phyloP scores from a whole-genome alignment of 768 basidiomycete genomes.

The Podaxis sp. region DNA sequence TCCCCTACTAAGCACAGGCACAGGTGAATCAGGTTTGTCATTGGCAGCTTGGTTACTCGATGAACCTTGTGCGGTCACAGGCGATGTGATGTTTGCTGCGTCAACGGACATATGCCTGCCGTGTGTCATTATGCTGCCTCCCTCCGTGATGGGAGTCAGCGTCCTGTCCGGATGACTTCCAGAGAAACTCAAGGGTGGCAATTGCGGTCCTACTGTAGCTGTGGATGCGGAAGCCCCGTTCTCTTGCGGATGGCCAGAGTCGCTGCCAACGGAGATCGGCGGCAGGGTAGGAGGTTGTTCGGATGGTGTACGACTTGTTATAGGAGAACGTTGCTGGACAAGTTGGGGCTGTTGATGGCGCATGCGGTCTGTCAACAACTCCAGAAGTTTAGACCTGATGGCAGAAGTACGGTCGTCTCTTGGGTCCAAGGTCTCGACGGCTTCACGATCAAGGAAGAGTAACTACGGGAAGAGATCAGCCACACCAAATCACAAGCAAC shows the following conservation, averaged over 20 bases:
- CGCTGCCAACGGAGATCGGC: conserved; percentile 27
- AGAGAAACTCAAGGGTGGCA: conserved; percentile 59
- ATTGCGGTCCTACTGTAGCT: conserved; percentile 36
- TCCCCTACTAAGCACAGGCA: conserved; percentile 15
- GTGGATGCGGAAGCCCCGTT: conserved; percentile 2
- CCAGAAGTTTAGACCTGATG: conserved; percentile 60
- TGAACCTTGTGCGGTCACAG: not conserved
- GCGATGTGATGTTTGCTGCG: conserved; percentile 16
- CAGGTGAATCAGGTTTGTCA: conserved; percentile 1
- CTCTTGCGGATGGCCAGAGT: conserved; percentile 15
- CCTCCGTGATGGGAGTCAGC: conserved; percentile 70
- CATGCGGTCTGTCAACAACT: conserved; percentile 66
- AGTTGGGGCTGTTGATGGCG: conserved; percentile 32
- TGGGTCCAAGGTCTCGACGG: conserved; percentile 75
- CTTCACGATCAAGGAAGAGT: conserved; percentile 85
- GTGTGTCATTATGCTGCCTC: conserved; percentile 30
- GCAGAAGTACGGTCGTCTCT: conserved; percentile 74
- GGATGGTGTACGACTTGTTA: conserved; percentile 15
- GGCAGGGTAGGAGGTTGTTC: conserved; percentile 35
- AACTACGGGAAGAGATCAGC: conserved; percentile 42
- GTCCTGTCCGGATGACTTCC: conserved; percentile 26
- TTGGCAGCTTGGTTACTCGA: not conserved
- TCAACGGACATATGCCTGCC: conserved; percentile 24
- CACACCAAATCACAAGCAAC: not conserved
- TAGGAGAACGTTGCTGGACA: conserved; percentile 19